Evolutionary conservation across 768 basidiomycete species (phyloP), one percentile per base, ranked within the genome.

Genomic region (Mrakia frigida): DNA sequence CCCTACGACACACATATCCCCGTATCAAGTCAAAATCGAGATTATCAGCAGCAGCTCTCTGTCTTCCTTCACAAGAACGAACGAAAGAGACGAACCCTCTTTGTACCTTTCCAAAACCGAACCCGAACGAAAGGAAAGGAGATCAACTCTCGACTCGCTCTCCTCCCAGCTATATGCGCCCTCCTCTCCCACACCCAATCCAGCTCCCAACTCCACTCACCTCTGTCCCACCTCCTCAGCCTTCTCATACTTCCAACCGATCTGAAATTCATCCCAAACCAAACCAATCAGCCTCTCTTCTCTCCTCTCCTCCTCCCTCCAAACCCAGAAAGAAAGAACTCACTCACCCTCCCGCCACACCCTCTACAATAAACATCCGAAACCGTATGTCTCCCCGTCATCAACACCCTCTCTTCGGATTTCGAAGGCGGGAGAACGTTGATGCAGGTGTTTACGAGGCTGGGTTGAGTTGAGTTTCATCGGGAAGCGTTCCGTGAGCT

Each of bases 181-280:
- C n/a, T n/a, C n/a, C n/a, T n/a, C n/a, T n/a, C n/a, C n/a, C n/a
- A n/a, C n/a, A n/a, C n/a, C n/a, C n/a, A n/a, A n/a, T n/a, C n/a
- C n/a, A n/a, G n/a, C n/a, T 37, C 13, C 11, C 28, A 9, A 37
- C 5, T 16, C 37, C 18, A 67, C 74, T 25, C 28, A 74, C 74
- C 79, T 69, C 79, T 84, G 82, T 11, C 82, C 82, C 6, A 79
- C 79, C 35, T 80, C 81, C 25, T 81, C 79, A 9, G 83, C 82
- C 41, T 79, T 81, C 74, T 82, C 77, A 67, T 84, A 84, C 79
- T 79, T 81, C 83, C 83, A 84, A 0, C 83, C 83, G 0, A 84
- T 70, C 21, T 76, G 59, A 0, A 81, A 78, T 53, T 50, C 82
- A 83, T 13, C 78, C 78, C n/a, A 78, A 79, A 59, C 82, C 82